phyloP scores from a whole-genome alignment of 2,329 filamentous ascomycete genomes.

The Cladosporium phlei region DNA sequence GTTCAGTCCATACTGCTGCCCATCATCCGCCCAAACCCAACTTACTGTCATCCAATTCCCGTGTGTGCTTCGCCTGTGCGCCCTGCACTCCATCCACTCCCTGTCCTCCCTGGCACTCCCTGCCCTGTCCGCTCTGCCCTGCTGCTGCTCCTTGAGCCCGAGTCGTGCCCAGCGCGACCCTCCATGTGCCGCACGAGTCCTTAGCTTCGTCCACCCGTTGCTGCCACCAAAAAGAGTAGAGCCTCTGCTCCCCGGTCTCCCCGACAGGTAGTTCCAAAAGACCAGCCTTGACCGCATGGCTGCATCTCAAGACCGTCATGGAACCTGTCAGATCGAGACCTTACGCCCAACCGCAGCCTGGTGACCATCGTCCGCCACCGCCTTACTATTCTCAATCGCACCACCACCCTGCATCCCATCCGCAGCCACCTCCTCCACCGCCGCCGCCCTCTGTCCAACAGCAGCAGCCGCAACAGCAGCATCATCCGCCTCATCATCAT shows the following conservation, averaged over 20 bases:
- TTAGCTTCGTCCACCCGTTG: conserved; percentile 7
- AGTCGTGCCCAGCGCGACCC: not conserved
- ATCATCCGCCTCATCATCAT: conserved; percentile 13
- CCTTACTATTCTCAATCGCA: conserved; percentile 13
- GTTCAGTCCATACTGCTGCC: too few relatives aligned
- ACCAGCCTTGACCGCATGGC: conserved; percentile 15
- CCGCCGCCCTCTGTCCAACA: conserved; percentile 9
- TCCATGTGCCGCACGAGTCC: conserved; percentile 3
- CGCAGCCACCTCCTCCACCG: conserved; percentile 15
- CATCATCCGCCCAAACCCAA: too few relatives aligned
- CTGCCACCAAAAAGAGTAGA: too few relatives aligned
- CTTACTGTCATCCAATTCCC: too few relatives aligned
- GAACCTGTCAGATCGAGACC: conserved; percentile 14
- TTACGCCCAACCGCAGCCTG: conserved; percentile 8
- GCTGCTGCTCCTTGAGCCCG: too few relatives aligned
- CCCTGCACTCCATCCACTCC: too few relatives aligned
- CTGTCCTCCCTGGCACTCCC: not conserved
- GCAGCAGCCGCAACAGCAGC: conserved; percentile 17
- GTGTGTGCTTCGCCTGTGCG: not conserved
- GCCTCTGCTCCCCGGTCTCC: conserved; percentile 64
- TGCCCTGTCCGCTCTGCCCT: not conserved
- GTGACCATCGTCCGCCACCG: conserved; percentile 10
- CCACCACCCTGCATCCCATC: conserved; percentile 15
- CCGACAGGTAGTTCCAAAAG: conserved; percentile 13
- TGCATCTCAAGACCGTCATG: conserved; percentile 11